Evolutionary conservation across 2,329 filamentous ascomycete genomes (phyloP), one percentile per base, ranked within the genome.

Genomic region (Dactylellina drechsleri): DNA sequence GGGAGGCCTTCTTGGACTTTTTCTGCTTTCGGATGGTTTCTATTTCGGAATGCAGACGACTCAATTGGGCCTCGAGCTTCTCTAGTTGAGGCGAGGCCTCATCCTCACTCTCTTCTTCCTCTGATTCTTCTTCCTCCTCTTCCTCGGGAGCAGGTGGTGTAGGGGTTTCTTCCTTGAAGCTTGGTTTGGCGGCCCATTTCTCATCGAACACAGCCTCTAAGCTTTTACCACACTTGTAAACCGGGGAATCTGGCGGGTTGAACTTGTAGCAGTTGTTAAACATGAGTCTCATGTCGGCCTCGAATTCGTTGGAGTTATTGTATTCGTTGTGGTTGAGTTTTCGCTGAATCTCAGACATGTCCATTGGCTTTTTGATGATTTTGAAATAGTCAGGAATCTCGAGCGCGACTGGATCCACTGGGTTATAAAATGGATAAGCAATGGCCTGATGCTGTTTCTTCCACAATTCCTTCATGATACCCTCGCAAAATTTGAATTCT

Each of bases 351-450:
- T 85, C 58, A 97, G 66, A 68, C 71, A 75, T 85, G 81, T 99
- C 94, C 94, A 98, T 99, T 0, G 95, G 95, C 81, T 93, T 92
- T 85, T 97, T 98, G 83, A 99, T 93, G 76, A 98, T 85, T 79
- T 91, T 92, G 81, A 95, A 92, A 81, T 99, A 99, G 23, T 91
- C 90, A 0, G 95, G 95, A 73, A 98, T 97, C 81, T 94, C 93
- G 64, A 98, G 84, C 0, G 93, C 94, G 41, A 98, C 93, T 0
- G 95, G 93, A 81, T 99, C 95, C 18, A 99, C 95, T 0, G 95
- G 91, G 6, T 87, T 84, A 79, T 92, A 84, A 83, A 99, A 99
- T 72, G 91, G 90, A 66, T 86, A 86, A 50, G 92, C 92, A 77
- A 90, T 84, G 1, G 83, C 80, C 66, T 85, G 85, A 80, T 97